Evolutionary conservation across 2,329 filamentous ascomycete species (phyloP), one percentile per base, ranked within the genome.

Genomic region (Bimuria novae-zelandiae): DNA sequence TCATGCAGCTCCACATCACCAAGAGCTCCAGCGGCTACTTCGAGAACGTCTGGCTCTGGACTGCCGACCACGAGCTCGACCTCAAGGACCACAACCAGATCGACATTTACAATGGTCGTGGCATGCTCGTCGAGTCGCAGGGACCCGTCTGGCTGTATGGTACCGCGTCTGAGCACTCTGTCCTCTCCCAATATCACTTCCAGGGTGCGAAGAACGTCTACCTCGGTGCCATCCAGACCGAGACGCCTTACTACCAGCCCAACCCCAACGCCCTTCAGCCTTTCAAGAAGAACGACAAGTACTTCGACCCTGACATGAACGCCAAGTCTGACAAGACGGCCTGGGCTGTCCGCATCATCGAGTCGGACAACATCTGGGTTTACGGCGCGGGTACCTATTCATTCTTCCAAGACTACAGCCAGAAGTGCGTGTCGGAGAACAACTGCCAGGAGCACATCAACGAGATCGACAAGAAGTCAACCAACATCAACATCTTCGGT

Each of bases 41-140:
- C 39, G 92, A 97, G 79, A 96, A 96, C 77, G 86, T 82, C 41
- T 96, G 90, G 90, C 87, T 90, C 74, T 96, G 92, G 91, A 88
- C 91, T 41, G 86, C 92, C 2, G 92, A 96, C 72, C 92, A 96
- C 78, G 89, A 94, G 74, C 88, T 96, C 29, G 92, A 96, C 73
- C 82, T 84, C 16, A 59, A 75, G 7, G 88, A 89, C 69, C 84
- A 90, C 76, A 82, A 73, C 54, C 89, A 94, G 74, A 88, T 94
- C 72, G 87, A 88, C 70, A 85, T 96, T 67, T 96, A 89, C 83
- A 95, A 90, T 71, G 91, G 91, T 42, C 89, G 92, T 57, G 92
- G 91, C 64, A 83, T 96, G 60, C 81, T 88, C 30, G 84, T 96
- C 63, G 90, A 96, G 77, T 89, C 80, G 43, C 80, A 88, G 69